A percentile compares a stretch with the other conserved stretches of the same genome.
These are phyloP conservation scores for Tetrapisispora fleetii DNA, from an alignment of 805 yeast species.

Conservation along the genomic window DNA sequence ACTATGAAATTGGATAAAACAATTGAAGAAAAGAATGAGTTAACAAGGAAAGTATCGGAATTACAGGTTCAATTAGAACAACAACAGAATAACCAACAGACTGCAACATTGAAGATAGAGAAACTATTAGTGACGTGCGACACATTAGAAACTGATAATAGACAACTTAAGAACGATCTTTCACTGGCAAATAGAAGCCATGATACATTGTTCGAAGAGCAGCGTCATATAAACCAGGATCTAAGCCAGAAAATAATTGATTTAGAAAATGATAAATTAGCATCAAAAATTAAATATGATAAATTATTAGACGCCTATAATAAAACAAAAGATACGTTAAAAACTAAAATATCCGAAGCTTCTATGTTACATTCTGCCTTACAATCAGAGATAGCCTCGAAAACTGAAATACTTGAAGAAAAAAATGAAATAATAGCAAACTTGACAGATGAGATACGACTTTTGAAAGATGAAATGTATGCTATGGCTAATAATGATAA, in stretches of 20 bases:
- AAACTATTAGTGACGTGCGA: not conserved
- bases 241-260: constrained; percentile 41
- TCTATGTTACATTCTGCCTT: constrained; percentile 6
- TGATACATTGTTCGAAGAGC: not conserved
- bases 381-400: constrained; percentile 29
- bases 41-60: not conserved
- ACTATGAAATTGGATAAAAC: not conserved
- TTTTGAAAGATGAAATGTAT: constrained; percentile 9
- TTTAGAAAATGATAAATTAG: constrained; percentile 7
- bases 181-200: not conserved
- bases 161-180: not conserved
- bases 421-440: constrained; percentile 19
- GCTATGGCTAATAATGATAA: not conserved
- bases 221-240: not conserved
- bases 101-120: not conserved
- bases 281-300: constrained; percentile 16
- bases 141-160: not conserved
- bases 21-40: not conserved
- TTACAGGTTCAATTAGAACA: not conserved
- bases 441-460: constrained; percentile 48
- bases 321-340: constrained; percentile 32
- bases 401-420: not conserved
- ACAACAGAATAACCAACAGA: not conserved
- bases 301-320: constrained; percentile 29
- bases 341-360: constrained; percentile 36